These are phyloP conservation scores for Glomus cerebriforme DNA, from an alignment of 192 early-diverging fungal genomes.

Conservation along the genomic window DNA sequence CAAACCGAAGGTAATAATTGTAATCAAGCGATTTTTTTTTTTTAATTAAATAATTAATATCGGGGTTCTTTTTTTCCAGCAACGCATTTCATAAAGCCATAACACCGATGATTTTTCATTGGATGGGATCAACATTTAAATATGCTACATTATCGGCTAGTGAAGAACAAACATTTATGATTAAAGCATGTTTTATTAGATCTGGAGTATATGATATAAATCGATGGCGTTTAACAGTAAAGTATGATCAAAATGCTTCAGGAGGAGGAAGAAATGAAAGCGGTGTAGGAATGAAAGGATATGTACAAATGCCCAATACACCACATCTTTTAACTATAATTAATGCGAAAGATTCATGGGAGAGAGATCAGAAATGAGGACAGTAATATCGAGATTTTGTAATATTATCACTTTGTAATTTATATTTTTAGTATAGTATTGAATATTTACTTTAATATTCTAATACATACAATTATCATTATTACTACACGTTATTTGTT, in stretches of 20 bases:
- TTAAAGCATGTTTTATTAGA: slow-evolving; percentile 58
- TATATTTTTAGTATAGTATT: too few species aligned
- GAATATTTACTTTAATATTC: background rate
- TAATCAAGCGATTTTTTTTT: background rate
- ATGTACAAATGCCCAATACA: slow-evolving; percentile 28
- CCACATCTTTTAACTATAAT: slow-evolving; percentile 19
- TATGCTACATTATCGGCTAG: slow-evolving; percentile 59
- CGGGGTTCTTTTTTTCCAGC: background rate
- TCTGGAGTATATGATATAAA: slow-evolving; percentile 77
- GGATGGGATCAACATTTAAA: slow-evolving; percentile 63
- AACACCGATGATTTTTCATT: slow-evolving; percentile 52
- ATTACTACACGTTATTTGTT: background rate
- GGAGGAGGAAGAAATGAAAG: background rate
- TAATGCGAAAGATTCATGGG: background rate
- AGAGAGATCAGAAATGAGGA: background rate
- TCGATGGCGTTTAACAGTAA: slow-evolving; percentile 65
- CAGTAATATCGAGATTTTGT: background rate
- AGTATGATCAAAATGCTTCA: slow-evolving; percentile 30
- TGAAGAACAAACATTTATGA: slow-evolving; percentile 44
- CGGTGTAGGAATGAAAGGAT: slow-evolving; percentile 14
- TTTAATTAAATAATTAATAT: background rate
- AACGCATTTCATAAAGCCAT: slow-evolving; percentile 33
- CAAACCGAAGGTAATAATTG: slow-evolving; percentile 24
- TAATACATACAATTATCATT: background rate
- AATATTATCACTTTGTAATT: background rate